Evolutionary conservation across 2,329 filamentous ascomycete genomes (phyloP), one percentile per base, ranked within the genome.

Genomic region (Diaporthe citrichinensis): DNA sequence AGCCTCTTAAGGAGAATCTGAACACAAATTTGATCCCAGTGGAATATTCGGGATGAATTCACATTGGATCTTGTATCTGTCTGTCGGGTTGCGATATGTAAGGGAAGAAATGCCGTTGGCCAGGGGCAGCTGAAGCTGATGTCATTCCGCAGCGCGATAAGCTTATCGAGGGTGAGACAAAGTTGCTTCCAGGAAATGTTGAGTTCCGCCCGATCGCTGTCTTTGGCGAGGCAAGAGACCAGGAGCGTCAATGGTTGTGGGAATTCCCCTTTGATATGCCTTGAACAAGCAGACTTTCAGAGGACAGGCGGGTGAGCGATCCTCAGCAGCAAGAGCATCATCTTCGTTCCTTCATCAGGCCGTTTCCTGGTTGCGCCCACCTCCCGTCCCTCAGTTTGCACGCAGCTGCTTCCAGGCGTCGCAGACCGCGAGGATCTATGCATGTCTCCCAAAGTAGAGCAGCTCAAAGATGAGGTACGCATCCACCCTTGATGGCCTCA

Each of bases 391-490:
- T 23, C 2, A 6, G 17, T 34, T 17, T 53, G 20, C 59, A 53
- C 25, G 59, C 17, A 57, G 46, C 36, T 53, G 65, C 58, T 25
- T 65, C 25, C 34, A 15, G 49, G 4, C 46, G 20, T 20, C 51
- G 36, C 49, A 62, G 25, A 34, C 17, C 49, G 46, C n/a, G 59
- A 31, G 58, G 12, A 55, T 31, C 51, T 57, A 84, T 87, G 86
- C 81, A 87, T 87, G 86, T 86, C 86, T 80, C 80, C 80, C 79
- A 83, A 83, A 77, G 80, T 77, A 72, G 83, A 84, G 79, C 89
- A 84, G 83, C 88, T 91, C 85, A 90, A 91, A 80, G 88, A 91
- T 90, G 90, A 91, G 87, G 88, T 89, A 84, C 76, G 84, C 75
- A 2, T 3, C n/a, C 44, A 25, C 34, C 51, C 12, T 12, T 17